phyloP scores from a whole-genome alignment of 176 grass and related monocot species.

The Carex scoparia region DNA sequence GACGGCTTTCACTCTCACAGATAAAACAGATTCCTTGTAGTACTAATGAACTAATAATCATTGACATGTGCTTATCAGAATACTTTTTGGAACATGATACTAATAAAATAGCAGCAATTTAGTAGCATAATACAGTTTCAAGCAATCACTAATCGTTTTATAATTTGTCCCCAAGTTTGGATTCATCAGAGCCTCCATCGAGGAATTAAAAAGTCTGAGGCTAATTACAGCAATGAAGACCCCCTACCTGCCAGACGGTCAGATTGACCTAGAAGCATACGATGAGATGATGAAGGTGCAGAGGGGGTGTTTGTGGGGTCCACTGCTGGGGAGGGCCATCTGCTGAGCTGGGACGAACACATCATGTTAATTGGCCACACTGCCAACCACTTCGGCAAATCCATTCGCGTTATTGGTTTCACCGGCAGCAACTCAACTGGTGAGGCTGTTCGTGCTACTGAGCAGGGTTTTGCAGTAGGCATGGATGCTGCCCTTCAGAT shows the following conservation, averaged over 20 bases:
- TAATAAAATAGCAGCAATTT: not conserved
- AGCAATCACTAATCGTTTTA: not conserved
- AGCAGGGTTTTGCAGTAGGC: constrained; percentile 82
- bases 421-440: constrained; percentile 92
- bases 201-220: constrained; percentile 52
- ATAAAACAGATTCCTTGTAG: too few relatives aligned
- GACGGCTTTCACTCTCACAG: too few relatives aligned
- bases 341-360: constrained; percentile 96
- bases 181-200: constrained; percentile 47
- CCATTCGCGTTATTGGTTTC: constrained; percentile 77
- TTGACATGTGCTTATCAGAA: not conserved
- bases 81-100: not conserved
- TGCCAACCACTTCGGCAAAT: constrained; percentile 68
- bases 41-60: too few relatives aligned
- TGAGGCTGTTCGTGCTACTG: constrained; percentile 75
- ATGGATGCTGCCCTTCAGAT: constrained; percentile 98
- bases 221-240: constrained; percentile 78
- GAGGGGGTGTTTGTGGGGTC: constrained; percentile 86
- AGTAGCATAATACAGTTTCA: not conserved
- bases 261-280: constrained; percentile 89
- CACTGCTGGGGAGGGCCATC: constrained; percentile 76
- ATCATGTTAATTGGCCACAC: constrained; percentile 95
- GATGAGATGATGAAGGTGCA: constrained; percentile 73
- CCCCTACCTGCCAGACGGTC: constrained; percentile 83
- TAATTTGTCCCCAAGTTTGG: not conserved